Evolutionary conservation across 306 rosid species (phyloP).

Genomic region (Cyclanthera cordifolia): DNA sequence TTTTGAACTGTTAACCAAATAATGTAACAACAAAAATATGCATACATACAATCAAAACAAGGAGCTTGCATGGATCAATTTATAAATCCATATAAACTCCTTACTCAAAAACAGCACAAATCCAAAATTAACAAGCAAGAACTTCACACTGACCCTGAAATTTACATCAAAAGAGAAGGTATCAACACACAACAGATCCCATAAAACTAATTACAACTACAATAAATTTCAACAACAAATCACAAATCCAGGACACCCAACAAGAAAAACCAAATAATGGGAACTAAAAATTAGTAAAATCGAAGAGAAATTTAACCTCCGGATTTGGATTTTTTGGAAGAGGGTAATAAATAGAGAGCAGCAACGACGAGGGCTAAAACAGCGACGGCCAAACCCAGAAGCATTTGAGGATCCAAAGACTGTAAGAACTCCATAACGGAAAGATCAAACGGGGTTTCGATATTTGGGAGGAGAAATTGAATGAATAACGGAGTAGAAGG

Average conservation of each 20-base stretch:
- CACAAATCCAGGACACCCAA: not conserved
- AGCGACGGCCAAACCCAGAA: constrained; percentile 14
- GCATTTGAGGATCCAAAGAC: constrained; percentile 13
- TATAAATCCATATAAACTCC: not conserved
- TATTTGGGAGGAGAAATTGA: not conserved
- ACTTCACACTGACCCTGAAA: not conserved
- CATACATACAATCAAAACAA: not conserved
- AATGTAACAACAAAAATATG: not conserved
- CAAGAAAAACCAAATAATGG: not conserved
- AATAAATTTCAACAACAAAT: not conserved
- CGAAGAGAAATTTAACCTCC: not conserved
- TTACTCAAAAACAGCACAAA: not conserved
- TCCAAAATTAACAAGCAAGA: not conserved
- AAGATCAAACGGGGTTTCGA: constrained; percentile 3
- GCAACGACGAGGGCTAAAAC: constrained; percentile 9
- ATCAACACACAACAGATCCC: not conserved
- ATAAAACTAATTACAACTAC: not conserved
- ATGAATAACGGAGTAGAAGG: not conserved
- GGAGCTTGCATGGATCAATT: not conserved
- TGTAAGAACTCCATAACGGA: constrained; percentile 9
- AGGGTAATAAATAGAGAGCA: constrained; percentile 6
- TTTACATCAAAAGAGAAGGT: not conserved
- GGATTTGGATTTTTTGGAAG: not conserved
- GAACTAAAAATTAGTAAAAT: not conserved
- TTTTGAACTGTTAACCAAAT: not conserved